Base-by-base conservation (phyloP, 352 stramenopile genomes). In the Pythium grandisporangium region DNA sequence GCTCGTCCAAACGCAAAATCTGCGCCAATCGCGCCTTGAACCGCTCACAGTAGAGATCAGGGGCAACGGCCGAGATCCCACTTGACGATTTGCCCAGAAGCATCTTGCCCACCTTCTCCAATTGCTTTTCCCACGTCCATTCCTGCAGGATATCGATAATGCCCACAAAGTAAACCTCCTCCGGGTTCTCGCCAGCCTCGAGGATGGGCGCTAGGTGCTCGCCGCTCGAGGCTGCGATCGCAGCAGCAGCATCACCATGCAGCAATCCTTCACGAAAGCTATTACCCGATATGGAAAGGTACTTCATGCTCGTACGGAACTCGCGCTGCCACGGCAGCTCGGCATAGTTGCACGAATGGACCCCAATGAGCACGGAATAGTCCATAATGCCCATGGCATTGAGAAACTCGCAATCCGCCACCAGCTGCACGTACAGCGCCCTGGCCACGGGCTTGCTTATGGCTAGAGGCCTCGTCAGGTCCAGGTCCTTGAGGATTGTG, bases 141-240 rank as follows among this genome's bases (percentile, higher is more conserved):
- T 87, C 64, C 44, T 92, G 78, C 5, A 92, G 34, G 33, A 92
- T 88, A 56, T 92, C 78, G 27, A 92, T 92, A 35, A 92, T 86
- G 8, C 78, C 78, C 5, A 92, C 60, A 44, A 83, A 87, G 40
- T 92, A 92, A 30, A 88, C 63, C 48, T 86, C 72, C 4, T 67
- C 54, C 1, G 54, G 50, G 2, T 63, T 44, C 5, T 80, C 32
- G 13, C 32, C 38, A 22, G 55, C 42, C 27, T 52, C 45, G 5
- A 45, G 37, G 12, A 65, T 48, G 13, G 58, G 53, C 32, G 53
- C 47, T 42, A 65, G 39, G 32, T 63, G 55, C n/a, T 24, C n/a
- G 1, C 48, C 56, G 40, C 45, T 52, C 17, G 13, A 23, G 26
- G 21, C 13, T 14, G 24, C 13, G 10, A 21, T 16, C 21, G 13